Conservation (phyloP, 148 eudicot species). For the Fallopia convolvulus region DNA sequence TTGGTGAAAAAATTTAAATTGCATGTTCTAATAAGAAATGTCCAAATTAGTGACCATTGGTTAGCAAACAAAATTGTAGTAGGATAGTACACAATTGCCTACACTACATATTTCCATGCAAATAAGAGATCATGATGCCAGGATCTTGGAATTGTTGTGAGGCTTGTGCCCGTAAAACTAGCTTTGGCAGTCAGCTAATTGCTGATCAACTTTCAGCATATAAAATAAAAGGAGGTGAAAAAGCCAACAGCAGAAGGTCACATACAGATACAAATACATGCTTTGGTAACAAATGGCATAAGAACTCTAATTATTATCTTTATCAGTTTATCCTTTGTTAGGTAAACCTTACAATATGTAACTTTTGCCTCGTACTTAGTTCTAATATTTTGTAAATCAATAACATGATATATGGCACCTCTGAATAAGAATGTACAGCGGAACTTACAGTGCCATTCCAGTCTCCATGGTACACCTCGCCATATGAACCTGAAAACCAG, state of each 20-base stretch:
- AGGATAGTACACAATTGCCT: background rate
- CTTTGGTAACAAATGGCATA: background rate
- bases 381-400: background rate
- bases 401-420: background rate
- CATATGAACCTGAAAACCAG: slow-evolving; percentile 66
- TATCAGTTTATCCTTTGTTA: background rate
- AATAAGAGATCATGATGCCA: background rate
- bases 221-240: slow-evolving; percentile 1
- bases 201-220: background rate
- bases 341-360: background rate
- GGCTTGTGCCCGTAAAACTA: background rate
- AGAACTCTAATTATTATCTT: background rate
- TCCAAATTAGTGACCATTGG: background rate
- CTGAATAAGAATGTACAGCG: slow-evolving; percentile 4
- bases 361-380: background rate
- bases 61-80: background rate
- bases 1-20: background rate
- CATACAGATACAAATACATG: background rate
- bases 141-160: background rate
- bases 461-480: slow-evolving; percentile 92
- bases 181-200: background rate
- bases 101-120: background rate
- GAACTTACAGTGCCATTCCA: slow-evolving; percentile 96
- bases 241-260: background rate
- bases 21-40: background rate